Base-by-base conservation (phyloP, 23 red algal species). In the Chondrus crispus region DNA sequence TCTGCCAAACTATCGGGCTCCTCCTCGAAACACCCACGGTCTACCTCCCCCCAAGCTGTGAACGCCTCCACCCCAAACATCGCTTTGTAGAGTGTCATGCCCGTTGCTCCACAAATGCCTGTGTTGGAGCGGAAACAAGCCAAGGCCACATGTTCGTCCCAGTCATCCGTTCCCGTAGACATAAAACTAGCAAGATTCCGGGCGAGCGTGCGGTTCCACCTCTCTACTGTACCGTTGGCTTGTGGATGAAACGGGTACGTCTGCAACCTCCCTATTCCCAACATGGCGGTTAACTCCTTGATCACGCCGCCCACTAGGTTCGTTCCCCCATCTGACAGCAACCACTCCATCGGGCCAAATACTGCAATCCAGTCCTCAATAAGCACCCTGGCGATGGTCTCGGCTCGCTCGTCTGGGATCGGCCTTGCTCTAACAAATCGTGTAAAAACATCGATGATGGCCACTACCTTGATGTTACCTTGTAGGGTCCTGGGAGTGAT, bases 21-120 rank as follows among this genome's bases (percentile, higher is more conserved):
- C 28, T 48, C 71, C 19, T 76, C 71, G 43, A 76, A 76, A 4
- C 71, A 76, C 11, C 7, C 71, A 30, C 58, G 16, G 35, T 64
- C 58, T n/a, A 64, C 6, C 35, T 64, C 58, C 16, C 58, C 58
- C 58, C 5, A 5, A 4, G 58, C 58, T 8, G 35, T 39, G 44
- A 7, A 76, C 4, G 5, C 71, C 44, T 76, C 71, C 10, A 76
- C 71, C 30, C 71, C 71, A 76, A 76, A 76, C 38, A 47, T 76
- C 71, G 71, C 71, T 42, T 42, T 47, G 71, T 40, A 76, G 5
- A 39, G 71, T 47, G 71, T 76, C 71, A 42, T 42, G 39, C 71
- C 6, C 20, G 43, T 76, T 47, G 71, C 71, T 76, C 30, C 4
- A 20, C 58, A 64, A 19, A 64, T 64, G 26, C 58, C 5, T 4